Evolutionary conservation across 1,284 basidiomycete species (phyloP).

Genomic region (Leccinum idahoense): DNA sequence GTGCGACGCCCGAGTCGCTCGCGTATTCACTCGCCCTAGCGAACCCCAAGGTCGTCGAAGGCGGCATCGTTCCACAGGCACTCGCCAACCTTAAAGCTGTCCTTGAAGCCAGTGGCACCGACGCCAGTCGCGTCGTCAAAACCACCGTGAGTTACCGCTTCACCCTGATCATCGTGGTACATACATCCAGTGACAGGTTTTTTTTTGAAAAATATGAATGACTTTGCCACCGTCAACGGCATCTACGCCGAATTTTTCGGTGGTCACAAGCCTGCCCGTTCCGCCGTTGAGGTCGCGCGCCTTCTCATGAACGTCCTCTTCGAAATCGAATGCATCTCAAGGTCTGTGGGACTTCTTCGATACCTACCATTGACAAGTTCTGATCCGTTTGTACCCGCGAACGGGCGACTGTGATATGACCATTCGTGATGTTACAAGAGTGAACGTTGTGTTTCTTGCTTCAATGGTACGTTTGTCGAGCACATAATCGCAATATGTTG

Average conservation of each 20-base stretch:
- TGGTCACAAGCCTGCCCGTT: conserved; percentile 89
- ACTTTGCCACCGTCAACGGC: conserved; percentile 82
- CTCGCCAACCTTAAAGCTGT: conserved; percentile 84
- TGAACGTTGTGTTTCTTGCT: no score
- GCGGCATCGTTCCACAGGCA: conserved; percentile 81
- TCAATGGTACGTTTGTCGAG: no score
- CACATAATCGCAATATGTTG: no score
- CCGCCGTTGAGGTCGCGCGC: conserved; percentile 76
- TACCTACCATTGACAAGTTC: not conserved
- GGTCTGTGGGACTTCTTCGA: conserved; percentile 32
- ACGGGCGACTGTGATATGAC: no score
- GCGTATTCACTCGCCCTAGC: conserved; percentile 54
- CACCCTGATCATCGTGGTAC: not conserved
- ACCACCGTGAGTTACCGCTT: conserved; percentile 59
- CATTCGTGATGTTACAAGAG: no score
- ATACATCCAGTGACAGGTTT: conserved; percentile 43
- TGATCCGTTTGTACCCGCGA: not conserved
- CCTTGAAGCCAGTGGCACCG: conserved; percentile 77
- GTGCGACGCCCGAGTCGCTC: no score
- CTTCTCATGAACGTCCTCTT: conserved; percentile 79
- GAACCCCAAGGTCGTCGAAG: conserved; percentile 69
- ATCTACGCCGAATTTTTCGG: conserved; percentile 80
- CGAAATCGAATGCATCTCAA: conserved; percentile 89
- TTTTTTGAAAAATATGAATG: conserved; percentile 90
- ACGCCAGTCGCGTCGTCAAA: conserved; percentile 77